These are phyloP conservation scores for Xylona heveae DNA, from an alignment of 495 filamentous ascomycete species.

Conservation along the genomic window DNA sequence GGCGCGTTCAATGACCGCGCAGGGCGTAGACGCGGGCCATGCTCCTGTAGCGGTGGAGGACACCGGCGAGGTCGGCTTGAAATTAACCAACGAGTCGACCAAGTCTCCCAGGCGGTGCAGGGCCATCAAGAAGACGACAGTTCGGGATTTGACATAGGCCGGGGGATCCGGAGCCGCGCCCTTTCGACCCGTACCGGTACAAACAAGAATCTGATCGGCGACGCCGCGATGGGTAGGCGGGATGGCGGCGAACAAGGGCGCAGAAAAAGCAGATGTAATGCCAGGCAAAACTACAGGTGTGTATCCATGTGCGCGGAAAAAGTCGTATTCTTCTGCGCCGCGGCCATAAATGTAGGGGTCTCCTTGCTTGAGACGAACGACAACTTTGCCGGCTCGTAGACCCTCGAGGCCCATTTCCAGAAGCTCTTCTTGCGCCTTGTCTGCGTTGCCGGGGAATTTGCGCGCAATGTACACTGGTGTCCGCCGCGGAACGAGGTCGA, in stretches of 20 bases:
- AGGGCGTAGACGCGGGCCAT: constrained; percentile 37
- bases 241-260: constrained; percentile 72
- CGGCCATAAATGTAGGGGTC: constrained; percentile 93
- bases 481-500: constrained; percentile 76
- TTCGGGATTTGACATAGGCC: constrained; percentile 51
- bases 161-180: constrained; percentile 67
- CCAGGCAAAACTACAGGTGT: constrained; percentile 61
- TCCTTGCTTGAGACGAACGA: constrained; percentile 83
- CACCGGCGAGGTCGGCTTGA: constrained; percentile 25
- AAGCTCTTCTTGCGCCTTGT: constrained; percentile 79
- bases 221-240: constrained; percentile 78
- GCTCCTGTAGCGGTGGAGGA: no score
- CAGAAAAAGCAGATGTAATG: constrained; percentile 70
- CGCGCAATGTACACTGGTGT: constrained; percentile 81
- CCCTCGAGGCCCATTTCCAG: constrained; percentile 57
- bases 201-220: constrained; percentile 78
- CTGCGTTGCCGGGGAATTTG: constrained; percentile 95
- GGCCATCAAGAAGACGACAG: constrained; percentile 91
- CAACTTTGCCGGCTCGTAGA: constrained; percentile 48
- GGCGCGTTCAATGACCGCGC: constrained; percentile 85
- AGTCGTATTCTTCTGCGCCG: constrained; percentile 81
- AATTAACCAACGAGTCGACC: constrained; percentile 26
- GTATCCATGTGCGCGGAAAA: constrained; percentile 54
- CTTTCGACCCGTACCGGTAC: constrained; percentile 86
- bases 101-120: constrained; percentile 63